These are phyloP conservation scores for Aurantiochytrium sp. DNA, from an alignment of 108 stramenopile genomes.

Conservation along the genomic window DNA sequence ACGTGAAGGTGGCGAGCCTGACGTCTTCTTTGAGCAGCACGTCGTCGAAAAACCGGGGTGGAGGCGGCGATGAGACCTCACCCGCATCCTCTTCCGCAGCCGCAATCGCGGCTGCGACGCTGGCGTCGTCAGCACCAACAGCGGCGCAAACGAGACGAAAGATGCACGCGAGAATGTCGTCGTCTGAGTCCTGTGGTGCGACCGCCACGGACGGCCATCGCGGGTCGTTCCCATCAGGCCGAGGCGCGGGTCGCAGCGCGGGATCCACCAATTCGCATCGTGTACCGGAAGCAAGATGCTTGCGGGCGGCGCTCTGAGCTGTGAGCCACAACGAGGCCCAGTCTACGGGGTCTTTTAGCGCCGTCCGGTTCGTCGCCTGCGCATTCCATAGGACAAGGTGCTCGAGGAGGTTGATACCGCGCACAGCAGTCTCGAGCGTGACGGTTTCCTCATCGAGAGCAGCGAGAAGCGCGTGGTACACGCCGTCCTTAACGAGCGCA, in stretches of 20 bases:
- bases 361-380: neutral
- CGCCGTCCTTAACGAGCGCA: neutral
- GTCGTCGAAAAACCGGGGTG: neutral
- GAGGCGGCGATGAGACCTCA: neutral
- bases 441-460: neutral
- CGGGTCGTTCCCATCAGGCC: neutral
- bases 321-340: neutral
- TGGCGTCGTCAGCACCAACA: neutral
- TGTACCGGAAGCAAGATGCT: neutral
- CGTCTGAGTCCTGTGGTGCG: neutral
- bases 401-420: neutral
- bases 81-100: neutral
- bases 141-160: neutral
- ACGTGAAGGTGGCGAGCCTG: neutral
- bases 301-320: neutral
- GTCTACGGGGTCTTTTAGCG: neutral
- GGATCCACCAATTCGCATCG: neutral
- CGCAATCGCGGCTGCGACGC: neutral
- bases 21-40: neutral
- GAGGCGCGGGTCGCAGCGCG: neutral
- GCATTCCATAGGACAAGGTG: neutral
- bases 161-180: neutral
- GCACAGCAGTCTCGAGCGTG: neutral
- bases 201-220: neutral
- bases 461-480: neutral